Base-by-base conservation (phyloP, 208 protist species). In the Phytomonas serpens region DNA sequence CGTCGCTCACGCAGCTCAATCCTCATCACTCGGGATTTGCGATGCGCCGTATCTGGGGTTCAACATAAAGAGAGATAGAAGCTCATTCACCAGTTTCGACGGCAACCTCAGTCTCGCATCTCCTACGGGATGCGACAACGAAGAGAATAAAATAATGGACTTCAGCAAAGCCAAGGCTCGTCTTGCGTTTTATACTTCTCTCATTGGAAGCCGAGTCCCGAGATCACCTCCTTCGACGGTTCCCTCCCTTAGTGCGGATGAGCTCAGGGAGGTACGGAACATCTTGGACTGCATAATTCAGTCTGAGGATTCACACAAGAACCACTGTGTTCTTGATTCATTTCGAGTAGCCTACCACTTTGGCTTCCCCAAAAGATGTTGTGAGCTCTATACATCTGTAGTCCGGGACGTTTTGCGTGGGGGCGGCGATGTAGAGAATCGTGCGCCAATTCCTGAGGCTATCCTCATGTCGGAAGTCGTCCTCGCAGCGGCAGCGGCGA, bases 401-500 rank as follows among this genome's bases (percentile, higher is more conserved):
- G 47, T 6, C 47, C 47, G 47, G 19, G 47, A 57, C 27, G 47
- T 19, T 27, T 57, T 57, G 16, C 19, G 47, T 57, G 47, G 47
- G 11, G 47, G 47, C 7, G 47, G 47, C 7, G 27, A 57, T 27
- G 47, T 11, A 57, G 47, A 57, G 19, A 57, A 27, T 57, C 47
- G 47, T 23, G 16, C 19, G 4, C 47, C 47, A 11, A 5, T 57
- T 57, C 47, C 47, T 27, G 47, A 57, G 47, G 47, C 47, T 6
- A 23, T 57, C 4, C 30, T 32, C 29, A 67, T 76, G 16, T 73
- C 73, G 4, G 77, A 77, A 61, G 70, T 81, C 16, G 69, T 77
- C 29, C 57, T 81, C 19, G 77, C 75, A 37, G 77, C 77, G 6
- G 77, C 77, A 0, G 77, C 73, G 16, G 63, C 64, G 61, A 36